Conservation (phyloP, 208 protist species). For the Trypanosoma cruzi region DNA sequence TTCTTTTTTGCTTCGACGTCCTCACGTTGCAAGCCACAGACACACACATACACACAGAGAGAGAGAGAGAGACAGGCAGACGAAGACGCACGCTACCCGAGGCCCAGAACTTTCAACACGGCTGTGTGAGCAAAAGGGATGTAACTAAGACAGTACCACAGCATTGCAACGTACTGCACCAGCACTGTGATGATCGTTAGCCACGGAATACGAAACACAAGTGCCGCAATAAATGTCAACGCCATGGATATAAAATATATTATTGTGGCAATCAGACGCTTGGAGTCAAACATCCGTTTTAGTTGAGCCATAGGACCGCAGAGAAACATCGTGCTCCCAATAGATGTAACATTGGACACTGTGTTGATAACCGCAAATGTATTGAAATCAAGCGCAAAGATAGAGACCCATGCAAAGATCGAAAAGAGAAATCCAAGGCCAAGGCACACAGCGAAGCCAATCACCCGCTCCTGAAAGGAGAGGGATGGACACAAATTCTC, state of each 20-base stretch:
- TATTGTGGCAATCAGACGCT: conserved; percentile 49
- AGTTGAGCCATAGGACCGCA: conserved; percentile 62
- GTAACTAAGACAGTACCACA: conserved; percentile 78
- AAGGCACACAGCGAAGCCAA: conserved; percentile 51
- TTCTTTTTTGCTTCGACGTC: not conserved
- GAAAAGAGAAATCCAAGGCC: conserved; percentile 50
- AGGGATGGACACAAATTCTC: conserved; percentile 47
- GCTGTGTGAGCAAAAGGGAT: conserved; percentile 65
- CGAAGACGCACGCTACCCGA: too few relatives aligned
- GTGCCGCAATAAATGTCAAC: conserved; percentile 57
- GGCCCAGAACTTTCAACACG: conserved; percentile 24
- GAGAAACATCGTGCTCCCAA: conserved; percentile 66
- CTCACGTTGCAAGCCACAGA: not conserved
- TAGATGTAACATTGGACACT: conserved; percentile 54
- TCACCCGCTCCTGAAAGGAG: conserved; percentile 56
- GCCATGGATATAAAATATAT: conserved; percentile 55
- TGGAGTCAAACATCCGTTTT: conserved; percentile 67
- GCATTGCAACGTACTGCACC: conserved; percentile 68
- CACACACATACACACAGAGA: too few relatives aligned
- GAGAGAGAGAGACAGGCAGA: too few relatives aligned
- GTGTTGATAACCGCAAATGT: conserved; percentile 70
- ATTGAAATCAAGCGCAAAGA: conserved; percentile 49
- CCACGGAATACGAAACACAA: conserved; percentile 41
- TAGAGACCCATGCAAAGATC: conserved; percentile 57
- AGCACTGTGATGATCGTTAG: conserved; percentile 57